These are phyloP conservation scores for Solanum ahanhuiri DNA, from an alignment of 257 asterid species.

Conservation along the genomic window DNA sequence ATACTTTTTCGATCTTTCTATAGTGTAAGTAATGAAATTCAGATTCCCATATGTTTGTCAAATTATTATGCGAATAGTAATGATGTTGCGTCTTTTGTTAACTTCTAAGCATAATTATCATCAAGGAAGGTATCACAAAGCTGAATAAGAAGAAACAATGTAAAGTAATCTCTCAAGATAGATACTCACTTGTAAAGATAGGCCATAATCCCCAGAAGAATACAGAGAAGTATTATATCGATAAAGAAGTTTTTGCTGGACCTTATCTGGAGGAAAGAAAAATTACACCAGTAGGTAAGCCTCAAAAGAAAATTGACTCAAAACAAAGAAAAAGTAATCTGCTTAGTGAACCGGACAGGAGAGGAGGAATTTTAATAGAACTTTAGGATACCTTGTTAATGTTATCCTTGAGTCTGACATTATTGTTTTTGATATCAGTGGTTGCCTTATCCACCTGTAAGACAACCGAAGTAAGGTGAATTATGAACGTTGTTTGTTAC, in stretches of 20 bases:
- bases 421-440: constrained; percentile 50
- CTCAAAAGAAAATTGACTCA: background rate
- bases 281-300: background rate
- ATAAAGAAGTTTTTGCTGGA: constrained; percentile 60
- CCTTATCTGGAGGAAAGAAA: constrained; percentile 41
- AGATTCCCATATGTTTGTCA: background rate
- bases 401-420: constrained; percentile 64
- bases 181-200: constrained; percentile 82
- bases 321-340: background rate
- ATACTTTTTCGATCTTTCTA: background rate
- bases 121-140: background rate
- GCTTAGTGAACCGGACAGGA: background rate
- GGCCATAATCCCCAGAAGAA: constrained; percentile 68
- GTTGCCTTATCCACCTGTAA: constrained; percentile 70
- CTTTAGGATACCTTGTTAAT: constrained; percentile 24
- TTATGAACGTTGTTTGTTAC: background rate
- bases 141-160: background rate
- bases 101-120: background rate
- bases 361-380: background rate
- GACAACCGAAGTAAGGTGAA: background rate
- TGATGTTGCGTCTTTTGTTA: background rate
- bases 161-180: background rate
- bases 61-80: background rate
- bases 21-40: background rate
- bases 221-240: constrained; percentile 57